Evolutionary conservation across 257 asterid species (phyloP), one percentile per base, ranked within the genome.

Genomic region (Gentiana straminea): DNA sequence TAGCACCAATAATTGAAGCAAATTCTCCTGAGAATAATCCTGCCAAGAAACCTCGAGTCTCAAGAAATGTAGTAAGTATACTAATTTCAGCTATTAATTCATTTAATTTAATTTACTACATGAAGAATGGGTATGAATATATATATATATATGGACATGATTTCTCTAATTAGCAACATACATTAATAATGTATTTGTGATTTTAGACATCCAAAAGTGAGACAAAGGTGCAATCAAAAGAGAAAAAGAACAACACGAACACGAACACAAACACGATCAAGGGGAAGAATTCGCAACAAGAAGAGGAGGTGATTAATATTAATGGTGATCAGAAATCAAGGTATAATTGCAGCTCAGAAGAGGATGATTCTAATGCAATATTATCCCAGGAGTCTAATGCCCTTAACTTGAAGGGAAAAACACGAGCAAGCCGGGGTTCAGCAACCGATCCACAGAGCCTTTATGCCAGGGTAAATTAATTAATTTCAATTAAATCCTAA

Each of bases 371-470:
- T 3, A 72, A 73, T 59, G 79, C 64, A 58, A 24, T 24, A 24
- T 24, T 24, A 60, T 81, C 83, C 12, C 76, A 78, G 39, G 87
- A 72, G 35, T 35, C 75, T 7, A 74, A 69, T 41, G 78, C 61
- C 41, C 80, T 5, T 34, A 71, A 66, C 52, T 58, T 79, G 44
- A 76, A 72, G 8, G 84, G 78, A 3, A 89, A 89, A 63, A 56
- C 74, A 44, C 83, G 79, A 68, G 86, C 74, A 41, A 73, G 67
- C 70, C 80, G 86, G 67, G 86, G 86, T 0, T 57, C 89, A 37
- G 97, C 95, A 46, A 86, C 94, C 61, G 97, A 89, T 64, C 79
- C 95, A 3, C 97, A 89, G 61, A 89, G 97, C 74, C 82, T 86
- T 52, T 86, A 89, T 72, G 97, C 97, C 51, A 84, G 95, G 84